Base-by-base conservation (phyloP, 257 asterid genomes). In the Coffea canephora region DNA sequence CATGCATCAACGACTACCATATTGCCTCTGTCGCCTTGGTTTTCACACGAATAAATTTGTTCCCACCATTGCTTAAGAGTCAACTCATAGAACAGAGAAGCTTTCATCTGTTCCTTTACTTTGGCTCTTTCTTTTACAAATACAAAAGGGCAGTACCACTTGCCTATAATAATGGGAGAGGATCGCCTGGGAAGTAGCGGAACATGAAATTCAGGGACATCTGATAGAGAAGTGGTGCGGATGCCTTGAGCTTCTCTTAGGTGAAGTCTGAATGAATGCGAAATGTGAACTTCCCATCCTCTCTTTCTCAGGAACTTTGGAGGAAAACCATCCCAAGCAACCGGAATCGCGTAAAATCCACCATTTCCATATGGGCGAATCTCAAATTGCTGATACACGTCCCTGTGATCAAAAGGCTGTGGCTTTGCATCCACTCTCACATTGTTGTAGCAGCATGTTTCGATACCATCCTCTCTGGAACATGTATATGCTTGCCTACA, bases 41-140 rank as follows among this genome's bases (percentile, higher is more conserved):
- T 92, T 69, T 88, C 90, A 34, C 84, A 86, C 0, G 80, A 75
- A 45, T 87, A 89, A 73, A 94, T 87, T 78, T 82, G 81, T 77
- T 94, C 97, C 98, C 98, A 94, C 97, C 98, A 91, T 45, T 80
- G 87, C 89, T 94, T 89, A 4, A 92, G 87, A 34, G 92, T 89
- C 85, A 89, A 43, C 50, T 94, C 96, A 78, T 92, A 92, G 52
- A 91, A 66, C 83, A 89, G 54, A 21, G 90, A 83, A 73, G 79
- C 86, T 34, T 79, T 76, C 97, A 92, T 90, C 76, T 90, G 97
- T 27, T 88, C 87, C 43, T 75, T 82, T 1, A 31, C 67, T 27
- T 59, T 72, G 43, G 68, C 68, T 11, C 80, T 90, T 75, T 94
- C 96, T 68, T 75, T 92, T 81, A 92, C 84, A 34, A 88, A 88